These are phyloP conservation scores for Sporothrix mexicana DNA, from an alignment of 2,329 filamentous ascomycete species.

Conservation along the genomic window DNA sequence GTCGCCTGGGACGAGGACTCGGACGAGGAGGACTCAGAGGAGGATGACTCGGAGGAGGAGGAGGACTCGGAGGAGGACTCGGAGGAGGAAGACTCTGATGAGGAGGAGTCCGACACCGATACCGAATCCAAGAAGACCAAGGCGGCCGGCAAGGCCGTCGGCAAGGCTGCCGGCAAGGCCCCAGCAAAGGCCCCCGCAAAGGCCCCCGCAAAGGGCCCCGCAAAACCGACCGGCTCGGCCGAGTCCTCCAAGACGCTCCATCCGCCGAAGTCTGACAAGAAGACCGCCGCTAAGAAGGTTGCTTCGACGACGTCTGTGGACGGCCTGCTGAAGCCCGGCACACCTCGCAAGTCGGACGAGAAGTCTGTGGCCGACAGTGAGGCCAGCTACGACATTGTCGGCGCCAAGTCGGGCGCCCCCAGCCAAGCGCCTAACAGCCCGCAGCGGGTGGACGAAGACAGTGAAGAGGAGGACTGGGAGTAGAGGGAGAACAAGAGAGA, in stretches of 20 bases:
- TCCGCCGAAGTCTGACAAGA: conserved; percentile 48
- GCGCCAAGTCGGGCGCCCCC: conserved; percentile 73
- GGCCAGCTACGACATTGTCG: conserved; percentile 93
- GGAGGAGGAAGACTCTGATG: conserved; percentile 62
- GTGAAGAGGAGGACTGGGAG: conserved; percentile 71
- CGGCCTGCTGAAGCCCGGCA: conserved; percentile 61
- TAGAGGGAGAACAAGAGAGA: conserved; percentile 45
- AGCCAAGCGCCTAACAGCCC: conserved; percentile 77
- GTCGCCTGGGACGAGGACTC: conserved; percentile 69
- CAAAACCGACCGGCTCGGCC: conserved; percentile 54
- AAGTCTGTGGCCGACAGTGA: conserved; percentile 93
- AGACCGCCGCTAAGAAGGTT: conserved; percentile 25
- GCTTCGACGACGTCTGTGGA: conserved; percentile 38
- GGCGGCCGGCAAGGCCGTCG: conserved; percentile 10
- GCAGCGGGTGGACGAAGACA: conserved; percentile 62
- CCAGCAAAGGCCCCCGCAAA: conserved; percentile 9
- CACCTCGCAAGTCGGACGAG: conserved; percentile 76
- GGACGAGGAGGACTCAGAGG: conserved; percentile 37
- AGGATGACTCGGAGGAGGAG: conserved; percentile 32
- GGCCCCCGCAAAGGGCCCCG: conserved; percentile 28
- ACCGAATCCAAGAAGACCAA: conserved; percentile 42
- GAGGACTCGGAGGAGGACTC: conserved; percentile 37
- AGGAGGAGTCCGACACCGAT: conserved; percentile 14
- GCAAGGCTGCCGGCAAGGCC: conserved; percentile 30
- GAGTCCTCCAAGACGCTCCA: conserved; percentile 67